Evolutionary conservation across 805 yeast species (phyloP).

Genomic region (Candida odintsovae): DNA sequence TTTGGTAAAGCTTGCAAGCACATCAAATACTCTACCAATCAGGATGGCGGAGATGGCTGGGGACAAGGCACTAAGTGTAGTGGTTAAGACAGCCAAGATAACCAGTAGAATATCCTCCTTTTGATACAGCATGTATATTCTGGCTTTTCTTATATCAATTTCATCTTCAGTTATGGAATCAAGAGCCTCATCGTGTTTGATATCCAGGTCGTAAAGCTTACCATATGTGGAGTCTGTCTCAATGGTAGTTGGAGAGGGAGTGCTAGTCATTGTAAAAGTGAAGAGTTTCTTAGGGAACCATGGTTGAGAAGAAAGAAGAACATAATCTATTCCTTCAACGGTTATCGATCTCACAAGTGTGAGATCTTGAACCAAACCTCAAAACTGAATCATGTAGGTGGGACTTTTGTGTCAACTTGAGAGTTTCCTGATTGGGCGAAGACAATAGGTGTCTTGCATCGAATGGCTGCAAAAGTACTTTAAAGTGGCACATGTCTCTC

Average conservation of each 20-base stretch:
- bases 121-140: conserved; percentile 19
- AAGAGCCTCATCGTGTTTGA: conserved; percentile 5
- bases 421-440: neutral
- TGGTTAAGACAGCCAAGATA: conserved; percentile 29
- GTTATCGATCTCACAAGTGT: neutral
- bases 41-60: conserved; percentile 60
- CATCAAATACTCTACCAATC: conserved; percentile 57
- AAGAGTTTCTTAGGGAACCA: neutral
- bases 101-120: conserved; percentile 21
- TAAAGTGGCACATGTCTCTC: no score
- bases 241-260: conserved; percentile 7
- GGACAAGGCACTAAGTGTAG: conserved; percentile 46
- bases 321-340: no score
- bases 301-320: neutral
- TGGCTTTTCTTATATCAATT: conserved; percentile 9
- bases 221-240: conserved; percentile 8
- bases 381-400: neutral
- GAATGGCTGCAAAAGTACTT: no score
- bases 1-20: conserved; percentile 29
- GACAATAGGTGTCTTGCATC: neutral
- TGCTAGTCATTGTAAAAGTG: neutral
- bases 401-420: neutral
- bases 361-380: neutral
- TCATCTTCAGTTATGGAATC: neutral
- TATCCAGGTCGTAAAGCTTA: conserved; percentile 12